Evolutionary conservation across 768 basidiomycete species (phyloP).

Genomic region (Vishniacozyma victoriae): DNA sequence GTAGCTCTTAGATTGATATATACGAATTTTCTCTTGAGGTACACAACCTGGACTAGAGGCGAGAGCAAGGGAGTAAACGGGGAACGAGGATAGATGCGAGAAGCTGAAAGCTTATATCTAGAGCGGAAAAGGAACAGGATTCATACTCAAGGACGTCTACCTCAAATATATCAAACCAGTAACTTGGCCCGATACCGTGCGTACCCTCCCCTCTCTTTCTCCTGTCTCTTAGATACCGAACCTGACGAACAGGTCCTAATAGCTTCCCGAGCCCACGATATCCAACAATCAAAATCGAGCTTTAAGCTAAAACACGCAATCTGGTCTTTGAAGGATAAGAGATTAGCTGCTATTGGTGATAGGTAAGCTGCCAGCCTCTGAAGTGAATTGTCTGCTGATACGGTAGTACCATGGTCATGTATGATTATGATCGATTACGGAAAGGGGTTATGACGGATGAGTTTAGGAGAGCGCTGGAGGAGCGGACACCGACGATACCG

Average conservation of each 20-base stretch:
- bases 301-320: slow-evolving; percentile 24
- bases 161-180: slow-evolving; percentile 31
- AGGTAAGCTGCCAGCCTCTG: slow-evolving; percentile 13
- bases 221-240: not conserved
- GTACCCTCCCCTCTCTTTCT: slow-evolving; percentile 4
- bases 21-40: not conserved
- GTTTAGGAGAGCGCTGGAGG: slow-evolving; percentile 15
- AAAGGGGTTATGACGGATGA: slow-evolving; percentile 26
- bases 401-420: slow-evolving; percentile 35
- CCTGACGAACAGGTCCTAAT: slow-evolving; percentile 22
- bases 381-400: not conserved
- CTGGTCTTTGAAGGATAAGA: slow-evolving; percentile 26
- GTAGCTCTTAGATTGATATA: not conserved
- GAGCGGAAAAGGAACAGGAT: slow-evolving; percentile 30
- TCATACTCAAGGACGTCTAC: slow-evolving; percentile 35
- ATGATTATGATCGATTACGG: slow-evolving; percentile 28
- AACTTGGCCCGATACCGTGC: slow-evolving; percentile 36
- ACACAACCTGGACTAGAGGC: not conserved
- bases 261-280: slow-evolving; percentile 17
- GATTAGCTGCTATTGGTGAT: slow-evolving; percentile 29
- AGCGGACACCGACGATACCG: too few relatives aligned
- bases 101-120: not conserved
- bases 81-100: not conserved
- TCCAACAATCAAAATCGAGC: slow-evolving; percentile 19
- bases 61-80: not conserved